Conservation (phyloP, 805 yeast species). For the Hanseniaspora valbyensis region DNA sequence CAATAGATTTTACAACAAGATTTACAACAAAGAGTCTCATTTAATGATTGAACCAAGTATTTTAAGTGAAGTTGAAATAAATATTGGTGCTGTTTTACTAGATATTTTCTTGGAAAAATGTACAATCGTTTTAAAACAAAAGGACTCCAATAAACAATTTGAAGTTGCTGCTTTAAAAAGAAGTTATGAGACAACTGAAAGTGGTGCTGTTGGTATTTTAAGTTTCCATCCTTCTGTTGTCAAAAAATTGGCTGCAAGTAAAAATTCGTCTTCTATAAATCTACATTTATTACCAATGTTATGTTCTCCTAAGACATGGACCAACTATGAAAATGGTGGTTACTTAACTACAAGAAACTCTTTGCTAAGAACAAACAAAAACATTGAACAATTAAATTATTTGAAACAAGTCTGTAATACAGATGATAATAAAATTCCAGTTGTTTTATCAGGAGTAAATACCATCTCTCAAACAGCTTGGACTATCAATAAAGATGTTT, state of each 20-base stretch:
- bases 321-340: conserved; percentile 72
- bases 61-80: conserved; percentile 1
- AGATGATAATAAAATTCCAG: conserved; percentile 44
- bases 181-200: conserved; percentile 46
- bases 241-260: conserved; percentile 54
- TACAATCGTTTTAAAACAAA: conserved; percentile 21
- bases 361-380: conserved; percentile 66
- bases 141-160: conserved; percentile 26
- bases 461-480: conserved; percentile 81
- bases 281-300: conserved; percentile 92
- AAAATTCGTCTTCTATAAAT: conserved; percentile 52
- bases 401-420: conserved; percentile 66
- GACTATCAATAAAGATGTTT: conserved; percentile 72
- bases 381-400: conserved; percentile 84
- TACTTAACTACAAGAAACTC: conserved; percentile 53
- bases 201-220: conserved; percentile 34
- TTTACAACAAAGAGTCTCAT: background rate
- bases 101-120: conserved; percentile 4
- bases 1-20: background rate
- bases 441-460: conserved; percentile 69
- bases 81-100: background rate
- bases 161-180: conserved; percentile 86
- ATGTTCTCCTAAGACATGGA: conserved; percentile 84
- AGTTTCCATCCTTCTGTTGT: conserved; percentile 62
- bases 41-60: background rate